Conservation (phyloP, 768 basidiomycete genomes). For the Lanmaoa rubissima region DNA sequence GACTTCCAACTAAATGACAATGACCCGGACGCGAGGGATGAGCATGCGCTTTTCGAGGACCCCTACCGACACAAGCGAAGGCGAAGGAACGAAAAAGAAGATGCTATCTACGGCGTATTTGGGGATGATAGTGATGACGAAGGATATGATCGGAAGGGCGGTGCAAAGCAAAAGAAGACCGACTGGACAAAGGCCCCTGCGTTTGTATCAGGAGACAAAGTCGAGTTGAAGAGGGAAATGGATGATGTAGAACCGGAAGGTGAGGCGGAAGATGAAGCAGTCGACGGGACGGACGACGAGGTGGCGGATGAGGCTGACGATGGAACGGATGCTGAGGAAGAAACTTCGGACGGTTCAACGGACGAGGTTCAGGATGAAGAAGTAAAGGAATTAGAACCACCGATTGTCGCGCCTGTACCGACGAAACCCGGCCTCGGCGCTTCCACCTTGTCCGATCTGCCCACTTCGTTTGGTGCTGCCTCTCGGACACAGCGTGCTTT, state of each 20-base stretch:
- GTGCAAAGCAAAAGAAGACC: conserved; percentile 39
- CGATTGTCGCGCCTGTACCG: conserved; percentile 27
- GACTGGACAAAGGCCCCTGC: conserved; percentile 79
- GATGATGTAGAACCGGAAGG: conserved; percentile 35
- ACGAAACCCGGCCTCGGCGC: conserved; percentile 24
- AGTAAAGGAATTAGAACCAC: conserved; percentile 29
- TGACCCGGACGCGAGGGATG: conserved; percentile 65
- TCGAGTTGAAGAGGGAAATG: conserved; percentile 42
- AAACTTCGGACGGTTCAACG: conserved; percentile 33
- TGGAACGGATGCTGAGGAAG: conserved; percentile 37
- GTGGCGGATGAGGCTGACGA: conserved; percentile 28
- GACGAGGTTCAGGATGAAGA: conserved; percentile 39
- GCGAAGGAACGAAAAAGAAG: conserved; percentile 64
- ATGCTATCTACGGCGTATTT: conserved; percentile 75
- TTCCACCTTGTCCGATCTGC: conserved; percentile 27
- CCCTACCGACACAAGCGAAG: conserved; percentile 73
- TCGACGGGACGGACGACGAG: conserved; percentile 39
- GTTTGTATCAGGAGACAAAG: conserved; percentile 60
- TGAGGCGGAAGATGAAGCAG: conserved; percentile 38
- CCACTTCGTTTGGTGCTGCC: conserved; percentile 39
- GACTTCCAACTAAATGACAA: conserved; percentile 46
- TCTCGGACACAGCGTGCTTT: conserved; percentile 49
- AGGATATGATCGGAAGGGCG: conserved; percentile 28
- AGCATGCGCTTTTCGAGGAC: conserved; percentile 72
- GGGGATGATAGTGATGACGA: conserved; percentile 72